Evolutionary conservation across 1,284 basidiomycete species (phyloP).

Genomic region (Stygiomarasmius scandens): DNA sequence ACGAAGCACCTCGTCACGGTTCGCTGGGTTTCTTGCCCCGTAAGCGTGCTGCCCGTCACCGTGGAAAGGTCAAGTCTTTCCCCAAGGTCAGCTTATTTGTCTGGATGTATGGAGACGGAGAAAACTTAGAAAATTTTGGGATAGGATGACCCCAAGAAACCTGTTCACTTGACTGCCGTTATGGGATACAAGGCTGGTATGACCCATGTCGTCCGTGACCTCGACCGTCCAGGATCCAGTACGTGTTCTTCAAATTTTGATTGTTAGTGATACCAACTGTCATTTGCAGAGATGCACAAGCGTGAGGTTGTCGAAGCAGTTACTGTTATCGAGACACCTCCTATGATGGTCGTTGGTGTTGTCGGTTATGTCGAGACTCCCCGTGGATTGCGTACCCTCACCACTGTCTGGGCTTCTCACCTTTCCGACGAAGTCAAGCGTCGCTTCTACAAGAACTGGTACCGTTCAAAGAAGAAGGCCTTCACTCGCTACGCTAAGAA

Average conservation of each 20-base stretch:
- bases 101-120: constrained; percentile 3
- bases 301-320: constrained; percentile 99
- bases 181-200: constrained; percentile 99
- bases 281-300: constrained; percentile 92
- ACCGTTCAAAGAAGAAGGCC: constrained; percentile 99
- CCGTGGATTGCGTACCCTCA: constrained; percentile 90
- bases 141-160: constrained; percentile 99
- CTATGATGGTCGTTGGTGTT: constrained; percentile 96
- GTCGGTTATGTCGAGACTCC: constrained; percentile 99
- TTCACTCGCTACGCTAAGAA: constrained; percentile 99
- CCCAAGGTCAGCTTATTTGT: constrained; percentile 72
- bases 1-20: constrained; percentile 94
- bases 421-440: constrained; percentile 93
- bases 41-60: constrained; percentile 94
- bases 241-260: constrained; percentile 37
- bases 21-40: constrained; percentile 93
- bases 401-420: constrained; percentile 84
- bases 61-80: constrained; percentile 98
- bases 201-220: constrained; percentile 99
- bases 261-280: constrained; percentile 14
- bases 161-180: constrained; percentile 96
- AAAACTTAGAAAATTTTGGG: constrained; percentile 16
- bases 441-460: constrained; percentile 99
- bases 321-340: constrained; percentile 95
- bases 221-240: constrained; percentile 99